A percentile compares a stretch with the other conserved stretches of the same genome.
phyloP scores from a whole-genome alignment of 2,329 filamentous ascomycete genomes.

The Gyromitra esculenta region DNA sequence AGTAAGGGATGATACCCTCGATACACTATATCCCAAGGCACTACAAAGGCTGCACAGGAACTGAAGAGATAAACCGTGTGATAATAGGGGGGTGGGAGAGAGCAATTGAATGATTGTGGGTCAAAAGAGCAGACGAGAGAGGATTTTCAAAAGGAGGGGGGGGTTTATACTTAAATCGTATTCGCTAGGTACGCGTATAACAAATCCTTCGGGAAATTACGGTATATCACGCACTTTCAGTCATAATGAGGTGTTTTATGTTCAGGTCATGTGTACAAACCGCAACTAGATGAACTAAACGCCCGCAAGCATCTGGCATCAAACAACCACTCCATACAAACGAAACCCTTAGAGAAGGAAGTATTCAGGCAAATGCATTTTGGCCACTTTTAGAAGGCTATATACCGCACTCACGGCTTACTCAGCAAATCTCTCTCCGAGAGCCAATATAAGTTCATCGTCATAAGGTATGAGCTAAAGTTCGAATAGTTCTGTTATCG shows the following conservation, averaged over 20 bases:
- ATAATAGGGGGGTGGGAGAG: background rate
- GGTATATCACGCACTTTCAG: too few relatives aligned
- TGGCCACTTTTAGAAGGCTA: too few relatives aligned
- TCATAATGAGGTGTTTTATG: background rate
- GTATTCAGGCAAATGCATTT: background rate
- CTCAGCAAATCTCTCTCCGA: background rate
- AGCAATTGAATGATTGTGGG: background rate
- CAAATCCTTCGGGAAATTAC: background rate
- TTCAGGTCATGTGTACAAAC: background rate
- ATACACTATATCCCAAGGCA: too few relatives aligned
- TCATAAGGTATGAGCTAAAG: background rate
- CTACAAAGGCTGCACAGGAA: too few relatives aligned
- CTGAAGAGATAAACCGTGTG: too few relatives aligned
- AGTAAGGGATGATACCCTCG: too few relatives aligned
- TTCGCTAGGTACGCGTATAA: background rate
- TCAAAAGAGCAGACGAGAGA: background rate
- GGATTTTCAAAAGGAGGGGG: background rate
- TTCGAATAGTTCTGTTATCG: background rate
- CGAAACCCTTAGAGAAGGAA: background rate
- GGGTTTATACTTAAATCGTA: conserved; percentile 7
- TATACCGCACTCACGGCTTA: too few relatives aligned
- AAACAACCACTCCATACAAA: background rate
- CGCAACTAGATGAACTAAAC: background rate
- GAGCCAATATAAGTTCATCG: conserved; percentile 7
- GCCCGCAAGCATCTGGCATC: background rate